phyloP scores from a whole-genome alignment of 1,139 yeast species.

The Meyerozyma elateridarum region DNA sequence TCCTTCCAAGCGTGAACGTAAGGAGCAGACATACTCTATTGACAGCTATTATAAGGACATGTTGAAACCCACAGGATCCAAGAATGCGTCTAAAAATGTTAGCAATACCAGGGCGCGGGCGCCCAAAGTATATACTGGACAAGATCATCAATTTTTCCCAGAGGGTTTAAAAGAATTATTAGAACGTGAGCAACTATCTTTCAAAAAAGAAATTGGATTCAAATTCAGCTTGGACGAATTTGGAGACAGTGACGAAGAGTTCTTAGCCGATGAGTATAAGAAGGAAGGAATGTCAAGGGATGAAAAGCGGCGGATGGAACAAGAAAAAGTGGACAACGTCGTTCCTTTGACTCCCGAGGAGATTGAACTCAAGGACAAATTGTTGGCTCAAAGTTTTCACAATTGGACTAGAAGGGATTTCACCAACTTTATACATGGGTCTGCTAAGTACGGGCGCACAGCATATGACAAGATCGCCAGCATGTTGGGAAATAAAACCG shows the following conservation, averaged over 20 bases:
- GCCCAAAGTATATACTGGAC: slow-evolving; percentile 68
- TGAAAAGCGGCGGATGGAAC: slow-evolving; percentile 48
- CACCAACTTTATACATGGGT: slow-evolving; percentile 74
- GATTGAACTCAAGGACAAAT: slow-evolving; percentile 52
- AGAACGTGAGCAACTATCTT: slow-evolving; percentile 74
- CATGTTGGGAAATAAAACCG: slow-evolving; percentile 63
- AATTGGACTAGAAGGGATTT: slow-evolving; percentile 89
- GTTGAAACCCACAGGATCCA: slow-evolving; percentile 31
- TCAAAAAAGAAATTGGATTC: slow-evolving; percentile 68
- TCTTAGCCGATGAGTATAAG: slow-evolving; percentile 46
- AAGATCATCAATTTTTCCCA: slow-evolving; percentile 89
- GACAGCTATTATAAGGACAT: slow-evolving; percentile 88
- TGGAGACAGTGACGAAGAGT: slow-evolving; percentile 53
- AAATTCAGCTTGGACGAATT: slow-evolving; percentile 56
- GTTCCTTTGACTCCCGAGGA: slow-evolving; percentile 78
- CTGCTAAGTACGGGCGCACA: slow-evolving; percentile 75
- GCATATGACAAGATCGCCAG: slow-evolving; percentile 56
- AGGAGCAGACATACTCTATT: slow-evolving; percentile 81
- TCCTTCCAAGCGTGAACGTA: slow-evolving; percentile 85
- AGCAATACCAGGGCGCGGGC: slow-evolving; percentile 35
- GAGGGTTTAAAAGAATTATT: slow-evolving; percentile 58
- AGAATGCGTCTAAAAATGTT: slow-evolving; percentile 13
- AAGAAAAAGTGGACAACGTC: slow-evolving; percentile 63
- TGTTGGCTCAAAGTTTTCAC: slow-evolving; percentile 64
- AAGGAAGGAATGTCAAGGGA: slow-evolving; percentile 34